Evolutionary conservation across 345 rosid genomes (phyloP).

Genomic region (Eucalyptus marginata): DNA sequence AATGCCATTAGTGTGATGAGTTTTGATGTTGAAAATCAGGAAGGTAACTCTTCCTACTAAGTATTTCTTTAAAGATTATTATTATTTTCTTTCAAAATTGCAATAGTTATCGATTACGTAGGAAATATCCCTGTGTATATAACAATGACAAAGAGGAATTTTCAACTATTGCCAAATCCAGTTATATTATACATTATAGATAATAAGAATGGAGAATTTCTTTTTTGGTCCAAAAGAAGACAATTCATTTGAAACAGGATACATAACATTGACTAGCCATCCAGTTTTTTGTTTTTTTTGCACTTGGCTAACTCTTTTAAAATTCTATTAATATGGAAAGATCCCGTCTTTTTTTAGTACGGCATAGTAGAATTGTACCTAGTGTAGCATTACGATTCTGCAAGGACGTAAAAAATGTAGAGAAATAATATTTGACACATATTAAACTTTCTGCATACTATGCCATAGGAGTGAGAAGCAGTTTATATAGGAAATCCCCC

Average conservation of each 20-base stretch:
- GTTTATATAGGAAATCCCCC: too few species aligned
- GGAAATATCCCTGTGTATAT: not conserved
- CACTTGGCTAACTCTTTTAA: not conserved
- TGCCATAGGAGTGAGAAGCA: too few species aligned
- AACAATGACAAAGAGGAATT: not conserved
- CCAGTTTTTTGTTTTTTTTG: not conserved
- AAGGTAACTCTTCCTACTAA: not conserved
- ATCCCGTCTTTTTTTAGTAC: too few species aligned
- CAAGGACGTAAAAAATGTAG: too few species aligned
- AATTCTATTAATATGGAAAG: too few species aligned
- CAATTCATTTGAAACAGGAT: not conserved
- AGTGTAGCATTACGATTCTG: too few species aligned
- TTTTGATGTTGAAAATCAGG: not conserved
- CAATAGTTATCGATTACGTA: not conserved
- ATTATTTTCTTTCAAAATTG: not conserved
- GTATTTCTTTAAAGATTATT: not conserved
- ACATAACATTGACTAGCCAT: not conserved
- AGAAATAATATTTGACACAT: too few species aligned
- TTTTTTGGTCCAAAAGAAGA: not conserved
- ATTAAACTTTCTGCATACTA: too few species aligned
- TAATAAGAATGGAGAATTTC: not conserved
- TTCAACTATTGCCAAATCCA: not conserved
- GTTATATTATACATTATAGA: not conserved
- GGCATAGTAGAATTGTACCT: too few species aligned
- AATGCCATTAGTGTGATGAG: not conserved